Conservation (phyloP, 2,329 filamentous ascomycete species). For the Aspergillus ochraceus region DNA sequence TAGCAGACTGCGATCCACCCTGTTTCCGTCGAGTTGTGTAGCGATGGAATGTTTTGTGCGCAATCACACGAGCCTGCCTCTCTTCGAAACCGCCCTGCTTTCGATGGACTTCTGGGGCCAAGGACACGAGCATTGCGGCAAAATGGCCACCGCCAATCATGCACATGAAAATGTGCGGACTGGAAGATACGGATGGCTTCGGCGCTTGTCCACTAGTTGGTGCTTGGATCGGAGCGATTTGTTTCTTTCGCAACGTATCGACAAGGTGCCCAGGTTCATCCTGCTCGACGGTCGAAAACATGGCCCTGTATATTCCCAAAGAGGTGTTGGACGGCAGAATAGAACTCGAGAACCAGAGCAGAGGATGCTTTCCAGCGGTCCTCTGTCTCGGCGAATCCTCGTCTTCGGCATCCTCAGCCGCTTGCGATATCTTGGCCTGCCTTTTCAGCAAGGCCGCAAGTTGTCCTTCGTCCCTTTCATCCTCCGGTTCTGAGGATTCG, state of each 20-base stretch:
- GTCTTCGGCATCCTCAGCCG: conserved; percentile 48
- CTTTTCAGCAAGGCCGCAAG: conserved; percentile 77
- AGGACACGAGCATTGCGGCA: conserved; percentile 89
- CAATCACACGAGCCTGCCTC: conserved; percentile 80
- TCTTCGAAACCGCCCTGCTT: conserved; percentile 70
- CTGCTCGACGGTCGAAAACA: conserved; percentile 73
- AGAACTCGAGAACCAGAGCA: conserved; percentile 83
- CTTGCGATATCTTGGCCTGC: conserved; percentile 69
- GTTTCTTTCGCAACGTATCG: conserved; percentile 72
- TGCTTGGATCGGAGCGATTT: conserved; percentile 63
- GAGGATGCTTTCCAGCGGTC: conserved; percentile 66
- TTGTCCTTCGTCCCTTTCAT: conserved; percentile 58
- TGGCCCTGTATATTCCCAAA: conserved; percentile 79
- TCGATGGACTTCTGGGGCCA: conserved; percentile 77
- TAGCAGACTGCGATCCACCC: conserved; percentile 90
- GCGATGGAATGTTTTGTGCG: conserved; percentile 96
- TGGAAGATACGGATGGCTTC: conserved; percentile 50
- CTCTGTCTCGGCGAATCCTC: conserved; percentile 46
- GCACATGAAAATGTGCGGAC: conserved; percentile 89
- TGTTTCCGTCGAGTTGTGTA: conserved; percentile 97
- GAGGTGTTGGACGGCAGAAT: conserved; percentile 74
- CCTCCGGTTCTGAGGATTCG: conserved; percentile 69
- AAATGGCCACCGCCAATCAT: conserved; percentile 99
- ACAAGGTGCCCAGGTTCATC: conserved; percentile 63
- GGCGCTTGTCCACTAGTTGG: conserved; percentile 38